These are phyloP conservation scores for Nicotiana rustica DNA, from an alignment of 305 asterid genomes.

Conservation along the genomic window DNA sequence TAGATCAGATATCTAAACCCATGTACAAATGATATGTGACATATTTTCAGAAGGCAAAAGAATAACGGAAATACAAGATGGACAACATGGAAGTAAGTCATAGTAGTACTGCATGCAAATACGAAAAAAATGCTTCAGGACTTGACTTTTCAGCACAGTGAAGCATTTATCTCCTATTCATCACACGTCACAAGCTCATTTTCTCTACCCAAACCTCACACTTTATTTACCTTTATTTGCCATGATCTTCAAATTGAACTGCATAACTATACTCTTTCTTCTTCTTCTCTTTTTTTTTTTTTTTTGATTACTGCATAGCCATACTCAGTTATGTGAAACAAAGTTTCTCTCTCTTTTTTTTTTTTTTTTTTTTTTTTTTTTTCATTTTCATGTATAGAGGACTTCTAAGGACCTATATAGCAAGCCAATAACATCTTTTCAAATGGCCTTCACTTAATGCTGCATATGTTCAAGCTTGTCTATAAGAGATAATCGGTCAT, in stretches of 20 bases:
- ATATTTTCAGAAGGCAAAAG: not conserved
- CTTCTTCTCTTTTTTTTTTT: too few species aligned
- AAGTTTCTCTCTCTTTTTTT: not conserved
- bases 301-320: slow-evolving; percentile 1
- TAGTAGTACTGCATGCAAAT: slow-evolving; percentile 32
- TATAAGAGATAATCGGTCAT: not conserved
- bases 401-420: slow-evolving; percentile 16
- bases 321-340: slow-evolving; percentile 22
- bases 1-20: slow-evolving; percentile 34
- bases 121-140: not conserved
- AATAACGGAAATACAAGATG: slow-evolving; percentile 28
- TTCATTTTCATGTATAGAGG: not conserved
- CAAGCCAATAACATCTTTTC: slow-evolving; percentile 17
- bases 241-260: slow-evolving; percentile 22
- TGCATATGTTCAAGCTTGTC: slow-evolving; percentile 23
- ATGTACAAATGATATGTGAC: slow-evolving; percentile 15
- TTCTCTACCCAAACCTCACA: slow-evolving; percentile 11
- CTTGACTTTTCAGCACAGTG: slow-evolving; percentile 27
- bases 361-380: not conserved
- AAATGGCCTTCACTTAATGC: not conserved
- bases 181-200: slow-evolving; percentile 35
- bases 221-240: slow-evolving; percentile 22
- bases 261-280: not conserved
- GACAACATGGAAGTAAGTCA: slow-evolving; percentile 13
- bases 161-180: slow-evolving; percentile 10